Evolutionary conservation across 306 rosid species (phyloP), one percentile per base, ranked within the genome.

Genomic region (Acacia acuminata): DNA sequence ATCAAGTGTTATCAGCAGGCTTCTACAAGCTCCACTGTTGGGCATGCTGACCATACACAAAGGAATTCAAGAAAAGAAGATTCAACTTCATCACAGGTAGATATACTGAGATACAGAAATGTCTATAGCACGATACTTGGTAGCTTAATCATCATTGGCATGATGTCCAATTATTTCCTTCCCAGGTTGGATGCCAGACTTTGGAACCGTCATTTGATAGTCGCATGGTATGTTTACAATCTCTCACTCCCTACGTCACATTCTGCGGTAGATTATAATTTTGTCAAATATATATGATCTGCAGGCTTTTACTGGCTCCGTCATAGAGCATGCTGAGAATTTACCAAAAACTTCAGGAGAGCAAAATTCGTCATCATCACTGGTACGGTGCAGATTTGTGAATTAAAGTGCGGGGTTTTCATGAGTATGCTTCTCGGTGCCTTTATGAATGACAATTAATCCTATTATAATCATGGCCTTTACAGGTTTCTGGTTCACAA

Each of bases 251-350:
- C 36, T 24, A 68, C 64, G 66, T 8, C 70, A 43, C 76, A 60
- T 25, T 50, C 22, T 17, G 75, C 61, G 20, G 73, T 45, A 20
- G 24, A 7, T n/a, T 44, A 13, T 79, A 13, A 45, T 66, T 34
- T n/a, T 78, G 45, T 64, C 15, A 7, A 71, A 44, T 67, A 45
- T 77, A 51, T 66, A 6, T 80, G 77, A 38, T 86, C 45, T 80
- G 81, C 85, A 94, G 98, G 97, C 97, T 87, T 94, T 93, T 85
- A 87, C 94, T 32, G 98, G 97, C 73, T 91, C 97, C 40, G 88
- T 94, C 44, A 34, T 94, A 12, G 98, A 94, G 89, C 97, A 78
- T 55, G 53, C 88, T 24, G 85, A 79, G 66, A 87, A 82, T 84
- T 10, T 85, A 60, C 82, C 48, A 17, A 76, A 77, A 69, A n/a